Evolutionary conservation across 148 eudicot genomes (phyloP), one percentile per base, ranked within the genome.

Genomic region (Camellia japonica): DNA sequence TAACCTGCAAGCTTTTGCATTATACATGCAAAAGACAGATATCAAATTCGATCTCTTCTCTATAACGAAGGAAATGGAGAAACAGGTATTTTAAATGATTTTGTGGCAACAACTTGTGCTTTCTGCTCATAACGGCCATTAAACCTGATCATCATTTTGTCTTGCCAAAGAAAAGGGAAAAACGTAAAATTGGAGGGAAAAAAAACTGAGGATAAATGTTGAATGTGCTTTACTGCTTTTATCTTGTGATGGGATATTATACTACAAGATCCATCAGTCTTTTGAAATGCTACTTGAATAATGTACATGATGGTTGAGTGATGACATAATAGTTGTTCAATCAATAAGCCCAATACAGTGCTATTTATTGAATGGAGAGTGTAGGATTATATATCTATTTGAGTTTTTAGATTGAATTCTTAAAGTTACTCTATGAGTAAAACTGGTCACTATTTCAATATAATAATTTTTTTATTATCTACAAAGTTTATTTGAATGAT

Each of bases 1-100:
- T 30, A 96, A 96, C 84, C 78, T 96, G 91, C 90, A 96, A 92
- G 99, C 98, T 76, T 93, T 96, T 86, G 97, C 99, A 13, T 82
- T 93, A 38, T 96, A 83, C 87, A 88, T 96, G 92, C 99, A 96
- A 82, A 96, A 93, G 88, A 93, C 95, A 67, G 99, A 93, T 85
- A 89, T 96, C 82, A 93, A 91, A 79, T 96, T 96, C 86, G 99
- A 96, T 92, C 84, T 96, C 61, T 93, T 76, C 80, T 96, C 99
- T 61, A 85, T 96, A 38, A 92, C 95, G 68, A 96, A 92, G 82
- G 99, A 96, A 87, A 96, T 96, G 95, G 97, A 92, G 85, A 96
- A 85, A 81, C 99, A 96, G 99, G 99, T 74, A n/a, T 68, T 66
- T 19, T 64, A 44, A 47, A 49, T 49, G 63, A 12, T 4, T 56